Percentiles rank a stretch among this genome's conserved stretches.
phyloP scores from a whole-genome alignment of 352 stramenopile species.

The Globisporangium lucens region DNA sequence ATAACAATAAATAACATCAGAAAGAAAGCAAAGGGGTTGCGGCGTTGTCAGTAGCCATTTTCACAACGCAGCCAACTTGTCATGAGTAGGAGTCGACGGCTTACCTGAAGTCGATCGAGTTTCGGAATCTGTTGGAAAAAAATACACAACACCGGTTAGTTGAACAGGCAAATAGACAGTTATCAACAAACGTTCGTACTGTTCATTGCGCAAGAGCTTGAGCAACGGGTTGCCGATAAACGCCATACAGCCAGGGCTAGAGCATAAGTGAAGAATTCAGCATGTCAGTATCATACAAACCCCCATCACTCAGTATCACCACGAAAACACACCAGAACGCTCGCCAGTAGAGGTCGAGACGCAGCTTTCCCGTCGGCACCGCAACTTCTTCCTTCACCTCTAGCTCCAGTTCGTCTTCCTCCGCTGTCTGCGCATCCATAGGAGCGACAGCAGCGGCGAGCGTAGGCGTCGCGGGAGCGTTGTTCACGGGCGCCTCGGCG shows the following conservation, averaged over 20 bases:
- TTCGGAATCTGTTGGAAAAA: constrained; percentile 44
- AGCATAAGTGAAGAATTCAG: constrained; percentile 2
- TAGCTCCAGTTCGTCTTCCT: constrained; percentile 27
- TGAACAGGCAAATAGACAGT: neutral
- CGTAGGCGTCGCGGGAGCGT: neutral
- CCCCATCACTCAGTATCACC: neutral
- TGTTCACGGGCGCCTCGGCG: constrained; percentile 15
- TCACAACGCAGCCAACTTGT: neutral
- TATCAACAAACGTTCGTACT: constrained; percentile 28
- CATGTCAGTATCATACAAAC: neutral
- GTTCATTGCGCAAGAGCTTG: constrained; percentile 52
- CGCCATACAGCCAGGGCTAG: constrained; percentile 64
- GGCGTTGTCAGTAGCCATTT: neutral
- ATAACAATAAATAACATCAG: neutral
- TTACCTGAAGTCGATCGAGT: constrained; percentile 64
- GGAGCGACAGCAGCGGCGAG: neutral
- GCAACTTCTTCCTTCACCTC: constrained; percentile 37
- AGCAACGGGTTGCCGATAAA: constrained; percentile 68
- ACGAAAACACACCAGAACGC: constrained; percentile 62
- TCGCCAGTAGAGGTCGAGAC: constrained; percentile 75
- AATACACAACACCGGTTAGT: neutral
- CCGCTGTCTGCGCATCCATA: constrained; percentile 4
- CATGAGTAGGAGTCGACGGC: neutral
- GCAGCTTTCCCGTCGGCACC: constrained; percentile 37
- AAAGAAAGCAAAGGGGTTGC: neutral